phyloP scores from a whole-genome alignment of 768 basidiomycete species.

The Lentinula lateritia region DNA sequence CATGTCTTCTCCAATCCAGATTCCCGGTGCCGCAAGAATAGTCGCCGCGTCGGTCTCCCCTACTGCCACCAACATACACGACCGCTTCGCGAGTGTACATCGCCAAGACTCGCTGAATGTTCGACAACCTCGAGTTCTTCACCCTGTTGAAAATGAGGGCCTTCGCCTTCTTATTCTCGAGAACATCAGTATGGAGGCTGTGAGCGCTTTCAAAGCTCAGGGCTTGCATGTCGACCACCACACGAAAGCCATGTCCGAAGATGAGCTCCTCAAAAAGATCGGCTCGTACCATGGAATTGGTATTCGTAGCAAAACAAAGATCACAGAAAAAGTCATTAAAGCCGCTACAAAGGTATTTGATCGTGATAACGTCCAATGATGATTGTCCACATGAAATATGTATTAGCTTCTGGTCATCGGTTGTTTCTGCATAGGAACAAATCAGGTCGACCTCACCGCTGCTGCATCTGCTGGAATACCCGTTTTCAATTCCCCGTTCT shows the following conservation, averaged over 20 bases:
- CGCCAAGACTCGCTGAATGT: constrained; percentile 33
- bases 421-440: constrained; percentile 99
- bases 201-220: constrained; percentile 68
- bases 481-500: constrained; percentile 99
- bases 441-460: constrained; percentile 88
- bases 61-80: constrained; percentile 34
- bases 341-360: constrained; percentile 73
- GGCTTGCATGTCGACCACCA: constrained; percentile 92
- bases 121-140: constrained; percentile 64
- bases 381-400: neutral
- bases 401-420: constrained; percentile 88
- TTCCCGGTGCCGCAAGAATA: constrained; percentile 25
- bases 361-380: neutral
- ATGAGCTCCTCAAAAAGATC: constrained; percentile 83
- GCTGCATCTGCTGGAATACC: constrained; percentile 88
- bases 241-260: constrained; percentile 83
- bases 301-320: constrained; percentile 96
- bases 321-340: constrained; percentile 84
- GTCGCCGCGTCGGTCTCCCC: constrained; percentile 56
- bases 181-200: constrained; percentile 92
- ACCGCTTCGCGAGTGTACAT: constrained; percentile 30
- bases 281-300: constrained; percentile 89
- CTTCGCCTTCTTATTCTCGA: constrained; percentile 84
- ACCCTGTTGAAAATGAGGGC: constrained; percentile 77
- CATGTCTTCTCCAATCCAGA: constrained; percentile 48